phyloP scores from a whole-genome alignment of 2,329 filamentous ascomycete species.

The Nannizziopsis arthrosporioides region DNA sequence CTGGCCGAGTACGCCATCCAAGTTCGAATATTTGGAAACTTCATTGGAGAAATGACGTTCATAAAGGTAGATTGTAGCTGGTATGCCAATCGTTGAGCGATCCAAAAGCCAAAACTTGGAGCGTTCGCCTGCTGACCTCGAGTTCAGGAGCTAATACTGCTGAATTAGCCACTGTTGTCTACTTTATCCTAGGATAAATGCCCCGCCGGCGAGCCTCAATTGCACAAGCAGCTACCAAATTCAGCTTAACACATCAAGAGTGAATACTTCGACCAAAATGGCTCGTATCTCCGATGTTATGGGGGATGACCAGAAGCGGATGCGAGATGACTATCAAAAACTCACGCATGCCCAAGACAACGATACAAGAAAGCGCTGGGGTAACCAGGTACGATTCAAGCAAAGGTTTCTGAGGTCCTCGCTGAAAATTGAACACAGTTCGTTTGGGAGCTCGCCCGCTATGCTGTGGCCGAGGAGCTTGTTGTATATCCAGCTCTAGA shows the following conservation, averaged over 20 bases:
- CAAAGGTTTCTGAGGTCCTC: background rate
- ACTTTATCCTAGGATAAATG: background rate
- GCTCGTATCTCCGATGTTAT: constrained; percentile 29
- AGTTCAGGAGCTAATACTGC: background rate
- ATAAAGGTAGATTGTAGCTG: background rate
- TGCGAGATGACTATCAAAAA: constrained; percentile 35
- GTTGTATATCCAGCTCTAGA: constrained; percentile 46
- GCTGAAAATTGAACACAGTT: constrained; percentile 24
- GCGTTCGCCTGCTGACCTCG: constrained; percentile 2
- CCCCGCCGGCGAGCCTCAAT: background rate
- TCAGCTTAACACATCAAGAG: background rate
- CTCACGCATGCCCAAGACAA: constrained; percentile 32
- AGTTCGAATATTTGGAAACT: constrained; percentile 1
- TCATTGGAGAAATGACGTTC: constrained; percentile 6
- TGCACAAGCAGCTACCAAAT: background rate
- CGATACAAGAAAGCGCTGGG: constrained; percentile 36
- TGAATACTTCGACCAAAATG: constrained; percentile 10
- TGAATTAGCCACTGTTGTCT: background rate
- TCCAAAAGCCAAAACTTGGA: background rate
- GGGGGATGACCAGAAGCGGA: constrained; percentile 32
- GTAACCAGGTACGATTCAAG: constrained; percentile 28
- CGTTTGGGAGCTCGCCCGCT: constrained; percentile 43
- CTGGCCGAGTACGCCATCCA: background rate
- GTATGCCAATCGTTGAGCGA: constrained; percentile 3
- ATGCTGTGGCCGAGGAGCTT: constrained; percentile 42